Conservation (phyloP, 176 grass and related monocot species). For the Eleusine coracana region DNA sequence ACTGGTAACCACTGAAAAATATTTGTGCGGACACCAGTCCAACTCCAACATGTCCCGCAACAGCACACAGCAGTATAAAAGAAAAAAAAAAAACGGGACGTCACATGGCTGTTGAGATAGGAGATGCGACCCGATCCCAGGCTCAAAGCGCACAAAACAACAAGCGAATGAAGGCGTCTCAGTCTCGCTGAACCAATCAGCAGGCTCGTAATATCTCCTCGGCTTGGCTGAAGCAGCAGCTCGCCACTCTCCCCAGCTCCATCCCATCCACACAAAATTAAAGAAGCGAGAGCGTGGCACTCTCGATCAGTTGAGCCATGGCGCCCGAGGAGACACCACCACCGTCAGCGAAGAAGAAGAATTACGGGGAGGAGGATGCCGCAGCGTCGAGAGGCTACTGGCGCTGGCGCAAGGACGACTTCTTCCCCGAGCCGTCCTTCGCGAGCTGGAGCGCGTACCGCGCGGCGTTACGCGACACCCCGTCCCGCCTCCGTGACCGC, state of each 20-base stretch:
- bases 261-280: conserved; percentile 9
- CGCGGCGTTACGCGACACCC: conserved; percentile 49
- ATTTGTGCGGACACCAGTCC: background rate
- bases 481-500: conserved; percentile 58
- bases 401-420: conserved; percentile 81
- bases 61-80: background rate
- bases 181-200: background rate
- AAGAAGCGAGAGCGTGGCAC: background rate
- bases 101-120: no score
- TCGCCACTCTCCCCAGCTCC: conserved; percentile 21
- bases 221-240: background rate
- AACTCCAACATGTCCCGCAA: background rate
- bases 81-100: no score
- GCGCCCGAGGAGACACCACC: background rate
- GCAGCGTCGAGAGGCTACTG: conserved; percentile 53
- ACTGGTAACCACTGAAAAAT: background rate
- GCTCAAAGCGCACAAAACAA: background rate
- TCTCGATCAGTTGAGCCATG: background rate
- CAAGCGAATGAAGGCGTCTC: background rate
- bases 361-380: background rate
- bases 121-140: background rate
- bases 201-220: conserved; percentile 29
- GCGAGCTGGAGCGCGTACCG: conserved; percentile 71
- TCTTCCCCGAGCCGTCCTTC: conserved; percentile 97
- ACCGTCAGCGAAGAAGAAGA: background rate